phyloP scores from a whole-genome alignment of 495 filamentous ascomycete species.

The Massariosphaeria phaeospora region DNA sequence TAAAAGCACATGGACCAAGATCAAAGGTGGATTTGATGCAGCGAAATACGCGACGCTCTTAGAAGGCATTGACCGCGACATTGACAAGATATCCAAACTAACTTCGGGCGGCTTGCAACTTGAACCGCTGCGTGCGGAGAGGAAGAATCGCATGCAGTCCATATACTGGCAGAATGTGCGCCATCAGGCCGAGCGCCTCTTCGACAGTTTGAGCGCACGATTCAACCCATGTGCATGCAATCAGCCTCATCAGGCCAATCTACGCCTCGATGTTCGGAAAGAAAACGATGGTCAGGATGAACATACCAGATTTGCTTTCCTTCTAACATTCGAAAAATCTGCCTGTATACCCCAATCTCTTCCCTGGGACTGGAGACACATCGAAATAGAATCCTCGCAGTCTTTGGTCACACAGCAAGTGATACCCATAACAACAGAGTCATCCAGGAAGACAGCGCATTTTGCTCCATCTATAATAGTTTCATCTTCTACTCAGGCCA shows the following conservation, averaged over 20 bases:
- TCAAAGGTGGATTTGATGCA: slow-evolving; percentile 24
- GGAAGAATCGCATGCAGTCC: not conserved
- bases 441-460: not conserved
- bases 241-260: slow-evolving; percentile 27
- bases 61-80: slow-evolving; percentile 11
- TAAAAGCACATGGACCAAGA: slow-evolving; percentile 26
- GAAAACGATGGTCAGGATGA: not conserved
- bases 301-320: slow-evolving; percentile 22
- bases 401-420: not conserved
- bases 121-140: slow-evolving; percentile 1
- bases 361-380: slow-evolving; percentile 7
- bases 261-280: slow-evolving; percentile 33
- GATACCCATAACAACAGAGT: not conserved
- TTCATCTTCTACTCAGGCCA: not conserved
- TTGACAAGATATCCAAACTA: slow-evolving; percentile 4
- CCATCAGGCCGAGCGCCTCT: slow-evolving; percentile 28
- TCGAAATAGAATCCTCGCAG: slow-evolving; percentile 4
- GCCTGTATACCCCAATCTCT: not conserved
- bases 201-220: slow-evolving; percentile 23
- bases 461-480: not conserved
- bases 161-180: slow-evolving; percentile 29
- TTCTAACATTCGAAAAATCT: slow-evolving; percentile 27
- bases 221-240: slow-evolving; percentile 30
- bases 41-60: slow-evolving; percentile 8
- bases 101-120: slow-evolving; percentile 6